Evolutionary conservation across 225 moss, liverwort and hornwort species (phyloP), one percentile per base, ranked within the genome.

Genomic region (Straminergon stramineum): DNA sequence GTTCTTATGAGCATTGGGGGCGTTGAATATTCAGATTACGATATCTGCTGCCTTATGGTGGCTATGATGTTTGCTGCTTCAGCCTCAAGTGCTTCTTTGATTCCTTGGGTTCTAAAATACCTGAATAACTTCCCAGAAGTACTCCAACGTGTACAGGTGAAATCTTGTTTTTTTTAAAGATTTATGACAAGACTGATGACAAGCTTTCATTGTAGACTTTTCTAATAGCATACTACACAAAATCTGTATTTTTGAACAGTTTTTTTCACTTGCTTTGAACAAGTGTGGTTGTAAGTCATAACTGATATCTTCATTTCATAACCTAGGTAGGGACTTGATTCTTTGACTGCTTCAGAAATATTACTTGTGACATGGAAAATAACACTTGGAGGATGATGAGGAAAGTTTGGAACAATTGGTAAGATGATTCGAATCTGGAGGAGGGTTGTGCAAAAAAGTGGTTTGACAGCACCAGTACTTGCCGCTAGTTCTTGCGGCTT

Each of bases 101-200:
- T 92, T 62, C 55, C 88, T 37, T 90, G 86, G 86, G 52, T 92
- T 74, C 15, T 92, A 13, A 91, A 92, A 32, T 88, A 89, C 71
- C 88, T 94, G 34, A 76, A 88, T 7, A 64, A 91, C 32, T 89
- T 81, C 78, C 93, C 93, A 66, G 77, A 88, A 57, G 92, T 92
- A 8, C 87, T 43, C 39, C 91, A 87, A 39, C 58, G 56, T 45
- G 91, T 94, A 26, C 87, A 91, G 91, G 94, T 91, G 62, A 82
- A 27, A 55, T 63, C 53, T 74, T 57, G 11, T 7, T 26, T 51
- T 4, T 35, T 88, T 81, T 5, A 9, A 48, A 31, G 51, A 53
- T 53, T n/a, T 5, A 11, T 66, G 39, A 85, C 26, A 28, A 73
- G n/a, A 45, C 45, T 45, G 45, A 61, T 48, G 62, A 34, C 55